Evolutionary conservation across 371 early-diverging fungal genomes (phyloP).

Genomic region (Phascolomyces articulosus): DNA sequence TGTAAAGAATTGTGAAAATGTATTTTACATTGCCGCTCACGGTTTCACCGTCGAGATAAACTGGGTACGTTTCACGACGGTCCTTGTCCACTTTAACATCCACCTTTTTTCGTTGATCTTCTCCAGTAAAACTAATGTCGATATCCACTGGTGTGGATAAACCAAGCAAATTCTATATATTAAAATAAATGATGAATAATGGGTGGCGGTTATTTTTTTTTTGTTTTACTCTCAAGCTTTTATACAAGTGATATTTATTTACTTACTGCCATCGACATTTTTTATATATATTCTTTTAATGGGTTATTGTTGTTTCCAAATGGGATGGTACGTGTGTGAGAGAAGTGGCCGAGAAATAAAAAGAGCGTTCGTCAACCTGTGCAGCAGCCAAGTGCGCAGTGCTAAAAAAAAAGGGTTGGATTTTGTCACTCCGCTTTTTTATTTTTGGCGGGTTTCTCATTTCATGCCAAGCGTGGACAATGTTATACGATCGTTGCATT

Average conservation of each 20-base stretch:
- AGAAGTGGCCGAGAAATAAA: neutral
- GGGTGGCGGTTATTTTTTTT: too few species aligned
- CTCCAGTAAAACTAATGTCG: slow-evolving; percentile 79
- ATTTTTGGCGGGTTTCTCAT: neutral
- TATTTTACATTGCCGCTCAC: slow-evolving; percentile 92
- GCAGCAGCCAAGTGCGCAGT: neutral
- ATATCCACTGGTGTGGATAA: slow-evolving; percentile 88
- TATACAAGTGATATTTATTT: too few species aligned
- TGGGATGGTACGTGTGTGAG: neutral
- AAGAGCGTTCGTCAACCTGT: too few species aligned
- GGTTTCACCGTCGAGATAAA: slow-evolving; percentile 96
- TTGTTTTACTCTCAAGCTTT: too few species aligned
- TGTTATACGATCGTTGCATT: too few species aligned
- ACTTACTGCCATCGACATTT: slow-evolving; percentile 49
- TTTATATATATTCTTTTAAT: neutral
- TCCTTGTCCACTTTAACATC: slow-evolving; percentile 92
- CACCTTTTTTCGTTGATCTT: slow-evolving; percentile 79
- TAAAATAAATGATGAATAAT: too few species aligned
- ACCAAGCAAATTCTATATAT: slow-evolving; percentile 76
- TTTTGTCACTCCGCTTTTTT: neutral
- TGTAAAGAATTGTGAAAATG: too few species aligned
- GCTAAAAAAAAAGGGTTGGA: neutral
- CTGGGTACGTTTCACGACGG: slow-evolving; percentile 82
- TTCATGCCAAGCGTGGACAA: too few species aligned
- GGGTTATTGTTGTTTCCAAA: too few species aligned